phyloP scores from a whole-genome alignment of 1,284 basidiomycete species.

The Earliella scabrosa region DNA sequence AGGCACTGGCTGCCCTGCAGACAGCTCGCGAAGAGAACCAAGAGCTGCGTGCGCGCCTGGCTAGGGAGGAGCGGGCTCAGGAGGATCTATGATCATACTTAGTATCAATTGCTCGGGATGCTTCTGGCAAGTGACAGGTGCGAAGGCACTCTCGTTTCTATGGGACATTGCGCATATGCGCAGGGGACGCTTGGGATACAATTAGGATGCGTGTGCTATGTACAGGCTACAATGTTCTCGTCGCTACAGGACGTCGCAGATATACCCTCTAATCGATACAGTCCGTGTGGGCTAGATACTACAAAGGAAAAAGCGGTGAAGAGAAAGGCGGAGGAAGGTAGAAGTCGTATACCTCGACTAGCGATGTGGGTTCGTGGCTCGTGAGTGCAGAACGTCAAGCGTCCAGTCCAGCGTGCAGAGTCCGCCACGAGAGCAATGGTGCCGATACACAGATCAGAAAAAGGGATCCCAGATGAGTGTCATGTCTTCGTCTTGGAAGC shows the following conservation, averaged over 20 bases:
- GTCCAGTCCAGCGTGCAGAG: conserved; percentile 20
- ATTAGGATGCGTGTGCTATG: conserved; percentile 15
- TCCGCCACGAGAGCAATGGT: background rate
- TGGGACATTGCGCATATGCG: background rate
- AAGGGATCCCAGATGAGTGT: background rate
- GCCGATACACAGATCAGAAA: background rate
- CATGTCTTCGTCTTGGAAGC: background rate
- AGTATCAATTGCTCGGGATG: background rate
- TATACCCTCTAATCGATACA: conserved; percentile 22
- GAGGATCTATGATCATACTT: no score
- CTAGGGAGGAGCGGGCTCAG: conserved; percentile 11
- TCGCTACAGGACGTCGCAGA: conserved; percentile 11
- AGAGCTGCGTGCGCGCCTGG: conserved; percentile 40
- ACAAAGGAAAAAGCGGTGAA: conserved; percentile 4
- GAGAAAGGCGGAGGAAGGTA: background rate
- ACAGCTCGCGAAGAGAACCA: conserved; percentile 43
- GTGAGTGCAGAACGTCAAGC: conserved; percentile 14
- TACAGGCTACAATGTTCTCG: conserved; percentile 16
- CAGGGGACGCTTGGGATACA: conserved; percentile 10
- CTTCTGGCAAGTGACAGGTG: background rate
- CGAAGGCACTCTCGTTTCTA: background rate
- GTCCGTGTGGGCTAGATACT: conserved; percentile 11
- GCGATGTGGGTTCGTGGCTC: conserved; percentile 19
- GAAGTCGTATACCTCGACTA: conserved; percentile 16
- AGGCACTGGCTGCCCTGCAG: conserved; percentile 37